These are phyloP conservation scores for Yarrowia hollandica DNA, from an alignment of 805 yeast species.

Conservation along the genomic window DNA sequence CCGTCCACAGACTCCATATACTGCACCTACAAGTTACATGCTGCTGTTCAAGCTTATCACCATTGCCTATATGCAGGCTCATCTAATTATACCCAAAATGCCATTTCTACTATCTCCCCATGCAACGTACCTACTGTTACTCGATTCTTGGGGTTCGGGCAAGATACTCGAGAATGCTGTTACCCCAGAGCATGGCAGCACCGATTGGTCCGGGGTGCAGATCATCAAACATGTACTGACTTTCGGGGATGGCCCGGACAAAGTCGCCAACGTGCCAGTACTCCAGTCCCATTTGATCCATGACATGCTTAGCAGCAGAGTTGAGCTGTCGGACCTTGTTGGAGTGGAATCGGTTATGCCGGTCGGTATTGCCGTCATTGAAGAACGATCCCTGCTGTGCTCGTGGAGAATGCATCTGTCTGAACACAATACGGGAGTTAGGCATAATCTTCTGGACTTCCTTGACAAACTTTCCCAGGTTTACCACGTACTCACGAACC, in stretches of 20 bases:
- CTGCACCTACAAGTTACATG: too few species aligned
- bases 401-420: slow-evolving; percentile 30
- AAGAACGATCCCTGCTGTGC: slow-evolving; percentile 28
- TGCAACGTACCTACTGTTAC: too few species aligned
- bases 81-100: too few species aligned
- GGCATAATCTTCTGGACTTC: slow-evolving; percentile 23
- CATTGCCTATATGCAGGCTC: too few species aligned
- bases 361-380: slow-evolving; percentile 20
- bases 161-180: slow-evolving; percentile 29
- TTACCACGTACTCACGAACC: slow-evolving; percentile 22
- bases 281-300: slow-evolving; percentile 25
- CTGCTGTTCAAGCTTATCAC: too few species aligned
- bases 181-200: slow-evolving; percentile 30
- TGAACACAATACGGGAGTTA: slow-evolving; percentile 23
- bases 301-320: slow-evolving; percentile 22
- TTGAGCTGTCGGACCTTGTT: slow-evolving; percentile 30
- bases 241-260: slow-evolving; percentile 29
- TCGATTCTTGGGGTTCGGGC: slow-evolving; percentile 27
- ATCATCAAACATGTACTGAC: slow-evolving; percentile 30
- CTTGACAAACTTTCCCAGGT: slow-evolving; percentile 9
- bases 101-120: too few species aligned
- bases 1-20: too few species aligned
- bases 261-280: slow-evolving; percentile 30
- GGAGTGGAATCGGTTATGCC: slow-evolving; percentile 30
- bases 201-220: slow-evolving; percentile 28